These are phyloP conservation scores for Rhazya stricta DNA, from an alignment of 257 asterid species.

Conservation along the genomic window DNA sequence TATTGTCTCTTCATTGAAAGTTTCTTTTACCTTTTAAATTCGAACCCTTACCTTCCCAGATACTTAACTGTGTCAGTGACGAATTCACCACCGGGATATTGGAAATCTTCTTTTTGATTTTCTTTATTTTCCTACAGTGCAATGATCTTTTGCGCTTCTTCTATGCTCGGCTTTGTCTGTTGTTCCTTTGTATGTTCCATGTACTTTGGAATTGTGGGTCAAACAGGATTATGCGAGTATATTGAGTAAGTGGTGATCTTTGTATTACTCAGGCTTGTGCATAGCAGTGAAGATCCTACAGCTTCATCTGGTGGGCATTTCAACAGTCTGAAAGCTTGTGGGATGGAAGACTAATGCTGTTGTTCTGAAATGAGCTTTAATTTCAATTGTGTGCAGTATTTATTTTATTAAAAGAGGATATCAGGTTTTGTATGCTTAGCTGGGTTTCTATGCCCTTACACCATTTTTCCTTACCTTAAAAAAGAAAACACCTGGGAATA, in stretches of 20 bases:
- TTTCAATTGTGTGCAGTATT: slow-evolving; percentile 6
- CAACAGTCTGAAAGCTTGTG: slow-evolving; percentile 29
- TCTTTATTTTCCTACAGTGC: neutral
- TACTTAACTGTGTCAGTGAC: neutral
- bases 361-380: slow-evolving; percentile 26
- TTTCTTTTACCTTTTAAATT: neutral
- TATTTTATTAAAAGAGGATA: neutral
- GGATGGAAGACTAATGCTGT: slow-evolving; percentile 34
- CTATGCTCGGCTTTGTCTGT: slow-evolving; percentile 3
- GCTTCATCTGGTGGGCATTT: slow-evolving; percentile 43
- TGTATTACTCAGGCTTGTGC: slow-evolving; percentile 43
- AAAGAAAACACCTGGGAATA: neutral
- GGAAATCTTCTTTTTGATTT: neutral
- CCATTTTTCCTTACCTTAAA: too few species aligned
- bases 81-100: neutral
- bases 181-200: slow-evolving; percentile 12
- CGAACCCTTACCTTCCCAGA: neutral
- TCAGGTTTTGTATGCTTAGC: neutral
- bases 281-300: slow-evolving; percentile 41
- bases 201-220: slow-evolving; percentile 23
- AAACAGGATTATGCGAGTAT: slow-evolving; percentile 15
- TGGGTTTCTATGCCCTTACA: neutral
- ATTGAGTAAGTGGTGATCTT: slow-evolving; percentile 34
- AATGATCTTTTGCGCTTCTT: neutral
- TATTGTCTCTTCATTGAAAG: neutral